Evolutionary conservation across 306 rosid species (phyloP).

Genomic region (Rubus parviflorus): DNA sequence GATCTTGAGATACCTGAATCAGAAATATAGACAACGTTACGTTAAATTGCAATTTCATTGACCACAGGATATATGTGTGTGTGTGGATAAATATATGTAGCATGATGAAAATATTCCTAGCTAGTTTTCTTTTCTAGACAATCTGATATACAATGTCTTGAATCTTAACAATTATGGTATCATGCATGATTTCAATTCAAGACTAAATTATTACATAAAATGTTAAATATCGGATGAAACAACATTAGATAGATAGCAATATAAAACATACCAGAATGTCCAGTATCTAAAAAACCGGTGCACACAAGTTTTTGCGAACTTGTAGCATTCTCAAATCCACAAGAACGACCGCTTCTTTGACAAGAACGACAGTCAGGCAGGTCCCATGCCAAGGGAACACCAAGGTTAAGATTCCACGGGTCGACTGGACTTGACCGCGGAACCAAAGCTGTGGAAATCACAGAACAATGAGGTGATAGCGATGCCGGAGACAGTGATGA

Average conservation of each 20-base stretch:
- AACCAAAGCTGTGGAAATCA: background rate
- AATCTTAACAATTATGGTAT: too few species aligned
- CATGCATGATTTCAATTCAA: too few species aligned
- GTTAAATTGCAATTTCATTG: background rate
- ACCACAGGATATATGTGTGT: too few species aligned
- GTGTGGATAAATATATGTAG: too few species aligned
- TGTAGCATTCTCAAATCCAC: background rate
- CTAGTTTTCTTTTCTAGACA: too few species aligned
- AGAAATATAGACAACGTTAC: too few species aligned
- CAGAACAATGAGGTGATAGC: background rate
- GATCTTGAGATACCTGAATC: background rate
- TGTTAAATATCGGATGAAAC: too few species aligned
- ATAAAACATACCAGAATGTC: background rate
- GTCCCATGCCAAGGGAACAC: background rate
- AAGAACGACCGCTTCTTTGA: background rate
- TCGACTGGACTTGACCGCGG: background rate
- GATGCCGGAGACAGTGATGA: background rate
- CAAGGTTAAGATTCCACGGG: background rate
- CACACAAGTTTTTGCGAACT: slow-evolving; percentile 14
- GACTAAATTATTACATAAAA: too few species aligned
- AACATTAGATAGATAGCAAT: too few species aligned
- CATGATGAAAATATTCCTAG: too few species aligned
- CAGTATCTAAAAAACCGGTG: background rate
- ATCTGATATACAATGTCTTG: too few species aligned
- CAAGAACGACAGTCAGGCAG: background rate